Evolutionary conservation across 805 yeast genomes (phyloP), one percentile per base, ranked within the genome.

Genomic region (Pachysolen tannophilus): DNA sequence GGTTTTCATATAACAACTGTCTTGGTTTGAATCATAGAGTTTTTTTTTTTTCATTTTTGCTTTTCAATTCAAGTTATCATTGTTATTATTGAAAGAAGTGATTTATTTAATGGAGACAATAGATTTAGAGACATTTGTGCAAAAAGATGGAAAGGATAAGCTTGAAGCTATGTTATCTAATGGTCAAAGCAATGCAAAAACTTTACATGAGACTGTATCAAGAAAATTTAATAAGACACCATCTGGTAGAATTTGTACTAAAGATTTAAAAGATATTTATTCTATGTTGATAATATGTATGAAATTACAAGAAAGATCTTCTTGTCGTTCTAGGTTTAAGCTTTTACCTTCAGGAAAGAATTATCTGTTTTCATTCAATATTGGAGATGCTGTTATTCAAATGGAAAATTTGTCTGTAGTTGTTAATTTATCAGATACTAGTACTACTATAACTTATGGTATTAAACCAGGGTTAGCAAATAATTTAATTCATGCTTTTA

Each of bases 231-330:
- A 60, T 40, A 62, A 70, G 40, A 69, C 81, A 1, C 71, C 78
- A 0, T 56, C 54, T 19, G 83, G 82, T 0, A 56, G 63, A 17
- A 61, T 78, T 19, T 70, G 63, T 46, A 59, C 71, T 3, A 65
- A 67, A 29, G 87, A 82, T 45, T 45, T 82, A 29, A 73, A 73
- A 42, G 73, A 72, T 23, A 69, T 82, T 1, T 85, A 58, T 49
- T 66, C 84, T 1, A 56, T 76, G 20, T 42, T 71, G 44, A 42
- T 69, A 2, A 56, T 68, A 11, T 60, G 71, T 28, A 43, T 70
- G 24, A 49, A 66, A 6, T 48, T 73, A 23, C 55, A 52, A 19
- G 63, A 53, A 3, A 52, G 44, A 23, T 50, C 52, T 19, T 52
- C 34, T 9, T n/a, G n/a, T n/a, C n/a, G n/a, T n/a, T n/a, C n/a